Base-by-base conservation (phyloP, 257 asterid species). In the Dorcoceras hygrometricum region DNA sequence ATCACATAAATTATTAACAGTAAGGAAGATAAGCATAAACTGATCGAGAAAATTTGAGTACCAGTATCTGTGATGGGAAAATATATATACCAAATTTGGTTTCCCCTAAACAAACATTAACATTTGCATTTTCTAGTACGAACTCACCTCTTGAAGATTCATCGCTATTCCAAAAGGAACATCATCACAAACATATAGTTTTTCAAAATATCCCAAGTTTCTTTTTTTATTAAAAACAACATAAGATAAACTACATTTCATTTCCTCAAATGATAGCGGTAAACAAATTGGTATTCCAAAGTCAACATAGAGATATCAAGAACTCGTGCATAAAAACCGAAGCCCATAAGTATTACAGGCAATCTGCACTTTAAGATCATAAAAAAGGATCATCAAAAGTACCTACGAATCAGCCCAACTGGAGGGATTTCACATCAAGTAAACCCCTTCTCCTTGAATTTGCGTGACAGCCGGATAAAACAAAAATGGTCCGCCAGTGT, bases 391-490 rank as follows among this genome's bases (percentile, higher is more conserved):
- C 10, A 12, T 16, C 18, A 1, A 20, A 19, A 10, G 10, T 19
- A 27, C 70, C 51, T 50, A 2, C 16, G 26, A 26, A 43, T 63
- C 68, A 16, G 36, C 34, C 23, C 28, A 53, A 65, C 12, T 53
- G 9, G 46, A 18, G 39, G 19, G 29, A 6, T 23, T 23, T 39
- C 56, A 23, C 11, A 11, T 22, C 20, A 62, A 63, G 23, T 23
- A 12, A 64, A 43, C n/a, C 59, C 19, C 59, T 26, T 18, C 2
- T 18, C 20, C 50, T 26, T 27, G 25, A 18, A 8, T 5, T 8
- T 16, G 53, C 9, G 43, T 23, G n/a, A 26, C 25, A 43, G 23
- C 6, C 28, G 25, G 26, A 19, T 22, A 63, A 9, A 20, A 18
- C 8, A 50, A 4, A 18, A 51, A 27, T 20, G 51, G 34, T 54